Base-by-base conservation (phyloP, 73 alveolate species). In the Effrenium voratum region DNA sequence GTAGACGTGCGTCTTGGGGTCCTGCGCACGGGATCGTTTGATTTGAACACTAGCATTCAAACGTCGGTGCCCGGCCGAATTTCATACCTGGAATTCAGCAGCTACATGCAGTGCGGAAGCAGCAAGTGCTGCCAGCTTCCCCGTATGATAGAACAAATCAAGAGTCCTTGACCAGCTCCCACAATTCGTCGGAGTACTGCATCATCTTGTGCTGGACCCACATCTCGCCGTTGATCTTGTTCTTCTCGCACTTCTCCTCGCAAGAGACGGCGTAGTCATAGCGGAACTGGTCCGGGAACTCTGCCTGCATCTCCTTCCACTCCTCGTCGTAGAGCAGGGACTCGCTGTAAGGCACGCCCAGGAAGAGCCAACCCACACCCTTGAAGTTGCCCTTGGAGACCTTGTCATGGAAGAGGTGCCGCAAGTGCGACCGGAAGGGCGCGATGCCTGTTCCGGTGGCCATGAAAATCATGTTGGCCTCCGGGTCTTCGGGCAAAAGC, bases 401-500 rank as follows among this genome's bases (percentile, higher is more conserved):
- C 88, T 70, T 90, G 97, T 90, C 97, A 47, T 90, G 49, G 77
- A 90, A 90, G 45, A 90, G 87, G 55, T 70, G 32, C 19, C 97
- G 97, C 97, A 90, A 47, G 59, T 70, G 87, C 1, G 97, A 90
- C 43, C 97, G 85, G 97, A 90, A 90, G 2, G 98, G 98, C 8
- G 98, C 98, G 40, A 93, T 93, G 93, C 98, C 98, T 32, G 98
- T 93, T 70, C 98, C 98, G 32, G 98, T 93, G 40, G 98, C 98
- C 83, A 93, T 76, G 81, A 93, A 66, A 77, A 93, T 93, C 91
- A 93, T 50, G 93, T 93, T 76, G 82, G 92, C 82, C 85, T 75
- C 93, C 2, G 98, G 98, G 44, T 90, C 97, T 19, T 86, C 95
- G 30, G 98, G 98, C 30, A 93, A 52, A 24, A 93, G 98, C 98